Conservation (phyloP, 2,329 filamentous ascomycete genomes). For the Hyphodiscus sp. region DNA sequence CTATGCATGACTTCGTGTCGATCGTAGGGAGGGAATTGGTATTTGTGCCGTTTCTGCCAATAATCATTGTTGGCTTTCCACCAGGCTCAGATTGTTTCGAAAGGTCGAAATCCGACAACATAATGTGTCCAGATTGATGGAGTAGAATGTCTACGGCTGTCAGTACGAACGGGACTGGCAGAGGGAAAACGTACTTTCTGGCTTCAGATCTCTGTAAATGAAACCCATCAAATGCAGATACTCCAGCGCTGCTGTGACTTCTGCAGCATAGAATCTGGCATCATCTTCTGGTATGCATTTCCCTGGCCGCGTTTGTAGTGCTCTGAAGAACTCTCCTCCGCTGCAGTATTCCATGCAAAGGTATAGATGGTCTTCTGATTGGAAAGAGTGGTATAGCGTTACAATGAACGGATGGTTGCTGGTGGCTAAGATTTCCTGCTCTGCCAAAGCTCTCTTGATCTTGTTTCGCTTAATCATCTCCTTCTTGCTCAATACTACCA, state of each 20-base stretch:
- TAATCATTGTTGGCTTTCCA: slow-evolving; percentile 96
- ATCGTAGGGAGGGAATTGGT: slow-evolving; percentile 89
- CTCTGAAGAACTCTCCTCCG: slow-evolving; percentile 96
- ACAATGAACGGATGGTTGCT: slow-evolving; percentile 99
- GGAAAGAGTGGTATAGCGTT: slow-evolving; percentile 96
- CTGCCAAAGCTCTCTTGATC: slow-evolving; percentile 95
- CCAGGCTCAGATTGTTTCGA: slow-evolving; percentile 96
- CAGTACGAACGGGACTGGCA: slow-evolving; percentile 29
- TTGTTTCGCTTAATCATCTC: slow-evolving; percentile 99
- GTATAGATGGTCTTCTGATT: slow-evolving; percentile 97
- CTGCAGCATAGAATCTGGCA: slow-evolving; percentile 92
- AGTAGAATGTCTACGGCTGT: slow-evolving; percentile 74
- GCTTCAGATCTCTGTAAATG: slow-evolving; percentile 96
- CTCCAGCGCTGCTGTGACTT: slow-evolving; percentile 92
- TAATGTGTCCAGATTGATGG: slow-evolving; percentile 98
- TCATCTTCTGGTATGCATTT: slow-evolving; percentile 98
- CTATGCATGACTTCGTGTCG: slow-evolving; percentile 96
- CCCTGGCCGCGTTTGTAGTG: slow-evolving; percentile 89
- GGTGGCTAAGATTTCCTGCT: slow-evolving; percentile 96
- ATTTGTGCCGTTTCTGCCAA: slow-evolving; percentile 75
- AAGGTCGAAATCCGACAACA: slow-evolving; percentile 97
- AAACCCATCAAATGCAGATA: slow-evolving; percentile 99
- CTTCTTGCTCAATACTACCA: slow-evolving; percentile 90
- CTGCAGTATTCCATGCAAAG: slow-evolving; percentile 99
- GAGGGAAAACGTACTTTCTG: slow-evolving; percentile 67